Base-by-base conservation (phyloP, 176 grass and related monocot species). In the Musa beccarii region DNA sequence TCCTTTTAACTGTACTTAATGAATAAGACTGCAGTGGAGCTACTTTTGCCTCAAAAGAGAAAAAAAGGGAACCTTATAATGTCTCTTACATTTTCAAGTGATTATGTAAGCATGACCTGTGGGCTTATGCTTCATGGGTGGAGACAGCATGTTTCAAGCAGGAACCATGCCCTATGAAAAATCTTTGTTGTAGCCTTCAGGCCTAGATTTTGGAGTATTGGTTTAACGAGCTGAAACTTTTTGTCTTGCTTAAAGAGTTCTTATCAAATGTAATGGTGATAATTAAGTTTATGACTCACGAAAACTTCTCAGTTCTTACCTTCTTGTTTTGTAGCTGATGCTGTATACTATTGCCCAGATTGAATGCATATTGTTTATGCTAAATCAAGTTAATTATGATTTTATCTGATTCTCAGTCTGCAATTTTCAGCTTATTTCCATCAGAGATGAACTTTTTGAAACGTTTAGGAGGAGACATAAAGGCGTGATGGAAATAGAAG, bases 391-490 rank as follows among this genome's bases (percentile, higher is more conserved):
- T 26, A 65, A 14, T 65, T 66, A 28, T 20, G 23, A 28, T 66
- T 26, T 0, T 21, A 21, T 75, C 28, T 75, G 23, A 75, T 57
- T 11, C 49, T 29, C 6, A 22, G n/a, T 8, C 22, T 28, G 21
- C 29, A 67, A 75, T 80, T 53, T 72, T 80, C 88, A 98, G 94
- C 81, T 98, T 57, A 78, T 93, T 81, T 85, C 94, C 21, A 98
- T 98, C 63, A 90, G 90, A 84, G 88, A 93, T 76, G 94, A 98
- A 63, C 88, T 98, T 81, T 98, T 93, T 9, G 88, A 98, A 82
- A 98, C 88, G 74, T 98, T 98, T 86, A 93, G 89, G 75, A 82
- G 80, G 72, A 91, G 90, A 82, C 84, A 93, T 83, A 93, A 91
- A 85, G 86, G 84, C 63, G 86, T 93, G 57, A 98, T 89, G 90